phyloP scores from a whole-genome alignment of 2,329 filamentous ascomycete species.

The Hypocreales sp. region DNA sequence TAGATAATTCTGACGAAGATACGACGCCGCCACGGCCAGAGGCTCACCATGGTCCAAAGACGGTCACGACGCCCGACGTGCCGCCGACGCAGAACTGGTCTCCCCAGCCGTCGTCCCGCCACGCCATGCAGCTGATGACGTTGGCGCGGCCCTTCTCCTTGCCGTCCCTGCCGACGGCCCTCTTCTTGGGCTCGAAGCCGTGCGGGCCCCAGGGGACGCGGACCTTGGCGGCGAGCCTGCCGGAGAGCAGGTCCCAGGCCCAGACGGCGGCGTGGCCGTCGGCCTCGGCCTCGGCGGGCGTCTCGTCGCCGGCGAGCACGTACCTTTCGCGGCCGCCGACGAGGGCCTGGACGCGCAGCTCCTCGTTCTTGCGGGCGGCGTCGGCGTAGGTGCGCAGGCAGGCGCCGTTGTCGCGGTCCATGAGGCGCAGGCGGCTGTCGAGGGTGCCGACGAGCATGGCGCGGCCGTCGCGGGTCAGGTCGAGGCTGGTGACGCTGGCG shows the following conservation, averaged over 20 bases:
- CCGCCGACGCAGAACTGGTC: slow-evolving; percentile 51
- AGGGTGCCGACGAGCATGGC: slow-evolving; percentile 60
- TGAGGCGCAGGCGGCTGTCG: slow-evolving; percentile 62
- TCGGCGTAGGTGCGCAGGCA: slow-evolving; percentile 58
- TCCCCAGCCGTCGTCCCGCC: slow-evolving; percentile 46
- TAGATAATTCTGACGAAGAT: too few species aligned
- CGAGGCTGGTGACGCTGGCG: slow-evolving; percentile 59
- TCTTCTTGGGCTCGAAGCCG: slow-evolving; percentile 32
- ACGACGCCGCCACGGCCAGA: too few species aligned
- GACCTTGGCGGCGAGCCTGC: slow-evolving; percentile 49
- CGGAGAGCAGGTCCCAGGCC: slow-evolving; percentile 75
- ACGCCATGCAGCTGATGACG: slow-evolving; percentile 45
- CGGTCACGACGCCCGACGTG: slow-evolving; percentile 49
- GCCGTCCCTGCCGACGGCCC: slow-evolving; percentile 41
- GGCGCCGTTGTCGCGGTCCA: slow-evolving; percentile 63
- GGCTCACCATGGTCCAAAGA: too few species aligned
- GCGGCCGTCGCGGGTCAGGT: slow-evolving; percentile 55
- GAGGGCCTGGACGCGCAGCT: slow-evolving; percentile 59
- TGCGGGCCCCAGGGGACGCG: slow-evolving; percentile 38
- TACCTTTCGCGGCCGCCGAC: slow-evolving; percentile 64
- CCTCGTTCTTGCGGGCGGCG: slow-evolving; percentile 43
- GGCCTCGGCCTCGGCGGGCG: slow-evolving; percentile 13
- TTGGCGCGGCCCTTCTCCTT: slow-evolving; percentile 44
- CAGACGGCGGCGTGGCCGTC: slow-evolving; percentile 45
- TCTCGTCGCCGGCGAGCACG: slow-evolving; percentile 70